Base-by-base conservation (phyloP, 2,329 filamentous ascomycete genomes). In the Hypoxylon sp. region DNA sequence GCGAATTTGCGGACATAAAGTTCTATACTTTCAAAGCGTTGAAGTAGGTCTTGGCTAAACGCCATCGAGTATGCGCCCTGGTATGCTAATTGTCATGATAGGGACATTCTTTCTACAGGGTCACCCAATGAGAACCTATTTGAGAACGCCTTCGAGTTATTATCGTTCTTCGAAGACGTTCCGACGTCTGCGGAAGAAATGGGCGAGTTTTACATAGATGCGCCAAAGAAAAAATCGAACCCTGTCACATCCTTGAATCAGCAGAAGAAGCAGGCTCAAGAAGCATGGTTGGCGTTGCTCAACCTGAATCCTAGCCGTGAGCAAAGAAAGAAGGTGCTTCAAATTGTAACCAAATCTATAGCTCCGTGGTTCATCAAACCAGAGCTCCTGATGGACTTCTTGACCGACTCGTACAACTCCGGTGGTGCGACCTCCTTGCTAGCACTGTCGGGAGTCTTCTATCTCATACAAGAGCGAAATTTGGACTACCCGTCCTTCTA, bases 401-500 rank as follows among this genome's bases (percentile, higher is more conserved):
- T 99, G 46, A 96, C 91, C n/a, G 90, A 94, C 73, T 95, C 87
- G 20, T 97, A 96, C 75, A 82, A 97, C 64, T 77, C 86, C 5
- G 91, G 93, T 41, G 94, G 94, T 32, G 88, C 91, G 9, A 91
- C 87, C 36, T 93, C 94, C 3, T 79, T 99, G 3, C 81, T 97
- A 13, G 91, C 95, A 1, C 78, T 99, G 1, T 95, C 90, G 1
- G 94, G 94, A 41, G 86, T 99, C 34, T 99, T 96, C 75, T 94
- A 96, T 69, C 82, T 99, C 42, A 97, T 99, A 63, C 87, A 90
- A 59, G 85, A 94, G 68, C 90, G 90, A 67, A 99, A 99, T 69
- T 80, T 99, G 52, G 94, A 99, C 73, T 99, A 99, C 70, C 91
- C 92, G 1, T 87, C 87, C 21, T 99, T 99, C 74, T 99, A 96